Evolutionary conservation across 176 grass and related monocot genomes (phyloP), one percentile per base, ranked within the genome.

Genomic region (Ananas comosus): DNA sequence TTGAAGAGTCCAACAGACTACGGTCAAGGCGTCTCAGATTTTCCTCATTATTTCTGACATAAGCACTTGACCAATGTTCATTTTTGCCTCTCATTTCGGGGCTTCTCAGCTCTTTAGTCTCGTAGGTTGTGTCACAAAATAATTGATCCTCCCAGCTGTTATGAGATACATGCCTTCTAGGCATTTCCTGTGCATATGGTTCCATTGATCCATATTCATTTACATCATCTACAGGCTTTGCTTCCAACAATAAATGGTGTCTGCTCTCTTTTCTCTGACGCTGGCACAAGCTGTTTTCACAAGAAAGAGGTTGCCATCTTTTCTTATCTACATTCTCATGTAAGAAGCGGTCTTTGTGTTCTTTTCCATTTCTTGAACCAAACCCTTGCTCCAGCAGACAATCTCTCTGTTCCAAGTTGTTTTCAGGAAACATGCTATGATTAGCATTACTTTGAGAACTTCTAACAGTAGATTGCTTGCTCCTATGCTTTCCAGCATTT

Each of bases 171-270:
- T 65, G 67, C 12, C 54, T 67, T 74, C 59, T 70, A 68, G 73
- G 83, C 48, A 22, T 80, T 70, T 79, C 81, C 48, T 67, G 58
- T 67, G 66, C 69, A 64, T 74, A 66, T 48, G 70, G 81, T 67
- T 80, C 79, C 74, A 54, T 82, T 48, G 74, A 54, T 51, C 73
- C 77, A 3, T 13, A 16, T 29, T 27, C 68, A 77, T 73, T 71
- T 72, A 68, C 28, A 9, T 67, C 75, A 74, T 65, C 53, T 77
- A 51, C 19, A 74, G 67, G 10, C 64, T 70, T 73, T 66, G 65
- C 68, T 70, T 82, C 69, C 67, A 79, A 73, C 81, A 68, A 72
- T 58, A 64, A 58, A 67, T 75, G 67, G 51, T 67, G 79, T 11
- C 68, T 16, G 67, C 51, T 51, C 64, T 4, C 17, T 64, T 74